Base-by-base conservation (phyloP, 169 alveolate species). In the Toxoplasma gondii region DNA sequence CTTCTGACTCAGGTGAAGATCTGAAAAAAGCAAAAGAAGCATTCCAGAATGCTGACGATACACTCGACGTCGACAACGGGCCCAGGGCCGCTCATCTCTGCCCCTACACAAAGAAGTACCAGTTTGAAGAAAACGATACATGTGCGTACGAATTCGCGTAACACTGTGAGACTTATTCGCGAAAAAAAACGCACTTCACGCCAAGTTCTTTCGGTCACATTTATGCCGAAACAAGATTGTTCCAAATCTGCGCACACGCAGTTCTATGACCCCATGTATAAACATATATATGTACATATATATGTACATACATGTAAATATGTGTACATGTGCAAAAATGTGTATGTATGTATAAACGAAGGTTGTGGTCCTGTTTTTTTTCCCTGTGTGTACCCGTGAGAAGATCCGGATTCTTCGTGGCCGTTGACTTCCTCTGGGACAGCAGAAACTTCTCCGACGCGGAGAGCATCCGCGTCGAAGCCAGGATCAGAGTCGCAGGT, bases 361-460 rank as follows among this genome's bases (percentile, higher is more conserved):
- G 38, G 12, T 36, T n/a, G 43, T 0, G 1, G 39, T 1, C 41
- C 27, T n/a, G 84, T n/a, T 17, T 4, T 27, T 64, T 64, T 31
- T 27, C 7, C n/a, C 74, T 4, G 74, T 1, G 9, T 31, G 74
- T 64, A 64, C 74, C 74, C 74, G 74, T 49, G 58, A 49, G 82
- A 69, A 69, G 34, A 69, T 5, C 49, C 86, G 39, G 86, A 78
- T 36, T 78, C 86, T 17, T 36, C 86, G n/a, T 78, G 39, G 24
- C 10, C 86, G 45, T n/a, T n/a, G 39, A 78, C 86, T 78, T 78
- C 86, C 45, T 78, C 86, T 10, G 86, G 86, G 29, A 78, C 86
- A 10, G 86, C 86, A 10, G 86, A 78, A 45, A 78, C 45, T 19
- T 78, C 86, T 78, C 86, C 86, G 4, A 78, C 86, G 22, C 86